Evolutionary conservation across 2,329 filamentous ascomycete species (phyloP).

Genomic region (Colletotrichum nymphaeae): DNA sequence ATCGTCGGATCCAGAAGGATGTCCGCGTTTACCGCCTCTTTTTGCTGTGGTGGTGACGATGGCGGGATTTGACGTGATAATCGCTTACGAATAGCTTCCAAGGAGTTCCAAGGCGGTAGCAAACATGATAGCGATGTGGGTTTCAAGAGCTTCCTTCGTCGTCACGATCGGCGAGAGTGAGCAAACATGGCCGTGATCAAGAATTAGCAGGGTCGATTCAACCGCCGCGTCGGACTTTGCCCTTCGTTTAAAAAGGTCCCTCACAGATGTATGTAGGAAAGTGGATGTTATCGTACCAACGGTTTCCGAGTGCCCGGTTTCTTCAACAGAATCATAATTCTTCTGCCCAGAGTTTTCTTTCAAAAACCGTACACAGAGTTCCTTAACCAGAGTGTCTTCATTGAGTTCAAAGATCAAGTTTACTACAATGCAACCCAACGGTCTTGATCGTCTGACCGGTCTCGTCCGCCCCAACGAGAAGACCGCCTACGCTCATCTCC

Average conservation of each 20-base stretch:
- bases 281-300: not conserved
- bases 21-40: not conserved
- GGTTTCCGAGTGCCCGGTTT: not conserved
- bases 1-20: not conserved
- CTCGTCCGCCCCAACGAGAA: not conserved
- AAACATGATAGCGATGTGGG: not conserved
- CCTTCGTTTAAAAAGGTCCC: not conserved
- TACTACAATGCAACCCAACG: not conserved
- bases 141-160: not conserved
- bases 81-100: not conserved
- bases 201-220: not conserved
- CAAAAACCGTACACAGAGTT: not conserved
- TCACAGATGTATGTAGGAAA: not conserved
- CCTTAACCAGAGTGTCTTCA: accelerated
- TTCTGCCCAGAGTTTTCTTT: no score
- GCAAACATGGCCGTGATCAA: not conserved
- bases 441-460: not conserved
- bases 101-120: not conserved
- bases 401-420: not conserved
- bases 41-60: not conserved
- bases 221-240: not conserved
- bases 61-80: not conserved
- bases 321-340: no score
- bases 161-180: not conserved
- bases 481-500: not conserved